Evolutionary conservation across 441 rosid species (phyloP).

Genomic region (Eutrema salsugineum): DNA sequence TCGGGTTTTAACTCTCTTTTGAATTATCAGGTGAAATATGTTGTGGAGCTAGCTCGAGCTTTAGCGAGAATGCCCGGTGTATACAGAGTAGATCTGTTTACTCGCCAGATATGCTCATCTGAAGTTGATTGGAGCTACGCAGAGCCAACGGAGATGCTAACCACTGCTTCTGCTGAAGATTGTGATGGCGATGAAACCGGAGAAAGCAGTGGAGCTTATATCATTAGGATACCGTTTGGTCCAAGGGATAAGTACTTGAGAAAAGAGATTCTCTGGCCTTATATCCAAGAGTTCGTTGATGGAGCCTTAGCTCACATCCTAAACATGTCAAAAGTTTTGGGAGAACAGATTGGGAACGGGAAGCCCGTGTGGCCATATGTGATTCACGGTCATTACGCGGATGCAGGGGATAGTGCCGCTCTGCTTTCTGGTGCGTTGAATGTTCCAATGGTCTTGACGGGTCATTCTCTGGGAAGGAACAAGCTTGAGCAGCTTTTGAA

Average conservation of each 20-base stretch:
- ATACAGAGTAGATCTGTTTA: conserved; percentile 91
- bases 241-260: conserved; percentile 77
- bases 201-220: conserved; percentile 96
- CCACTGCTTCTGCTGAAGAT: conserved; percentile 61
- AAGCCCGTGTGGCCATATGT: conserved; percentile 96
- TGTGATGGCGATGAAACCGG: conserved; percentile 65
- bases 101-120: conserved; percentile 79
- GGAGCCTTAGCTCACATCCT: conserved; percentile 90
- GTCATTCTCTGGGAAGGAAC: conserved; percentile 97
- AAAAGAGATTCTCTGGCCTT: conserved; percentile 93
- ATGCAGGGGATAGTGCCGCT: conserved; percentile 95
- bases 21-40: conserved; percentile 77
- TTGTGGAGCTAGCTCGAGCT: conserved; percentile 93
- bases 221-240: conserved; percentile 91
- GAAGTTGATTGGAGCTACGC: conserved; percentile 99
- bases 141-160: conserved; percentile 94
- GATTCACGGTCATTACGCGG: conserved; percentile 94
- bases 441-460: conserved; percentile 97
- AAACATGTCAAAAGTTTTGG: conserved; percentile 89
- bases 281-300: conserved; percentile 93
- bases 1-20: background rate
- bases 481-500: conserved; percentile 96
- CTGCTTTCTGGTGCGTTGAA: conserved; percentile 92
- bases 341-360: conserved; percentile 87
- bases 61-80: conserved; percentile 98